Conservation (phyloP, 768 basidiomycete genomes). For the Guyanaporus albipodus region DNA sequence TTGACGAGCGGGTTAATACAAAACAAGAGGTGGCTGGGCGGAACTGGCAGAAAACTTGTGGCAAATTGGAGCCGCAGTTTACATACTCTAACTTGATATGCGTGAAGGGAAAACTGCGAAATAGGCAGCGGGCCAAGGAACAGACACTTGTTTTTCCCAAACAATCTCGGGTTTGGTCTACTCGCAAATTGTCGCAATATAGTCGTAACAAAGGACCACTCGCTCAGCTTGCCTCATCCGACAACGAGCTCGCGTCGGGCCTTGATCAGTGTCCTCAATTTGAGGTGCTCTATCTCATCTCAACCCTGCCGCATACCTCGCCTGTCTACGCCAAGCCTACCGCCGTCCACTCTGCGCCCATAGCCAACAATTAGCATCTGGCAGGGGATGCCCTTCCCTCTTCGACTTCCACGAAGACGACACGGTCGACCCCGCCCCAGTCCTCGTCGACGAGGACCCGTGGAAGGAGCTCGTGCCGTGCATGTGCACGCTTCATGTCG, state of each 20-base stretch:
- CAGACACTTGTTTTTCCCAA: slow-evolving; percentile 7
- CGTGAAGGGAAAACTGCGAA: too few relatives aligned
- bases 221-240: slow-evolving; percentile 30
- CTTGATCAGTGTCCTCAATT: slow-evolving; percentile 32
- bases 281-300: slow-evolving; percentile 30
- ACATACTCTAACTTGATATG: too few relatives aligned
- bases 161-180: too few relatives aligned
- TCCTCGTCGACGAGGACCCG: slow-evolving; percentile 30
- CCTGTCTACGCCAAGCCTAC: slow-evolving; percentile 26
- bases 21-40: too few relatives aligned
- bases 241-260: too few relatives aligned
- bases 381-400: slow-evolving; percentile 29
- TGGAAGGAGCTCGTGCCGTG: slow-evolving; percentile 30
- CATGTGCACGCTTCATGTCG: slow-evolving; percentile 29
- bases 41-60: too few relatives aligned
- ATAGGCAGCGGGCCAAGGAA: too few relatives aligned
- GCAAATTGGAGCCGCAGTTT: too few relatives aligned
- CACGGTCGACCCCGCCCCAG: slow-evolving; percentile 15
- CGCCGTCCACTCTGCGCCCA: slow-evolving; percentile 10
- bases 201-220: slow-evolving; percentile 28
- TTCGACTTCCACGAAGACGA: slow-evolving; percentile 31
- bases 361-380: slow-evolving; percentile 28
- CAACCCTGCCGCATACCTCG: slow-evolving; percentile 26
- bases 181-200: slow-evolving; percentile 16
- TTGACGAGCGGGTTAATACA: too few relatives aligned